These are phyloP conservation scores for Gaertneriomyces semiglobifer DNA, from an alignment of 192 early-diverging fungal species.

Conservation along the genomic window DNA sequence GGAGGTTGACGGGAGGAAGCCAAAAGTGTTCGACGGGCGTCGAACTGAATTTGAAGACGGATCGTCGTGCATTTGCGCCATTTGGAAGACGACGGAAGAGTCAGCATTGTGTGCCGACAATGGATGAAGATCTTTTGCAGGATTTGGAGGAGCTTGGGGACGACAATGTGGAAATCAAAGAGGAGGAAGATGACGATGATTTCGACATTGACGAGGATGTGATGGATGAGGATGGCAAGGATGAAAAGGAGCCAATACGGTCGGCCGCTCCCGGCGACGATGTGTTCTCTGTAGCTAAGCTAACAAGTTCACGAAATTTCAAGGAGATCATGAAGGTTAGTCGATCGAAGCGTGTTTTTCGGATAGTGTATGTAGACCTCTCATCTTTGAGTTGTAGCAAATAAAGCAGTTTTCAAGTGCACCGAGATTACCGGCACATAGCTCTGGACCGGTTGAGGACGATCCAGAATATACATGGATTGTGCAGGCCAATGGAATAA, in stretches of 20 bases:
- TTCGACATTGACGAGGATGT: conserved; percentile 46
- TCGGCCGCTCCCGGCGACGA: conserved; percentile 37
- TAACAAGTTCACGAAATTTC: conserved; percentile 60
- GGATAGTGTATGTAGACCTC: not conserved
- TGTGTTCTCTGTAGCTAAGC: conserved; percentile 64
- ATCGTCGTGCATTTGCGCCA: too few species aligned
- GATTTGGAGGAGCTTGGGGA: conserved; percentile 66
- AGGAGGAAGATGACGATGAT: conserved; percentile 44
- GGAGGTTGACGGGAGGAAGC: too few species aligned
- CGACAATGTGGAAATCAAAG: not conserved
- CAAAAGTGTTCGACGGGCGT: too few species aligned
- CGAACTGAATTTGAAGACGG: too few species aligned
- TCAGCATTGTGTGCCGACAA: not conserved
- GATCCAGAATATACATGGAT: conserved; percentile 87
- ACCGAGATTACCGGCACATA: conserved; percentile 37
- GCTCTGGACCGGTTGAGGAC: conserved; percentile 67
- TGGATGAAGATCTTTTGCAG: conserved; percentile 82
- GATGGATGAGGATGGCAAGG: conserved; percentile 47
- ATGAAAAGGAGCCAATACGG: conserved; percentile 27
- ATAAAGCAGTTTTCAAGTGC: conserved; percentile 48
- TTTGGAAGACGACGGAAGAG: too few species aligned
- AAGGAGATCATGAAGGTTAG: conserved; percentile 57
- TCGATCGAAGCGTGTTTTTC: conserved; percentile 2
- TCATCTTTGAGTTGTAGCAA: conserved; percentile 34
- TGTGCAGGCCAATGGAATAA: conserved; percentile 80